Evolutionary conservation across 352 stramenopile species (phyloP).

Genomic region (Pythium brachiatum): DNA sequence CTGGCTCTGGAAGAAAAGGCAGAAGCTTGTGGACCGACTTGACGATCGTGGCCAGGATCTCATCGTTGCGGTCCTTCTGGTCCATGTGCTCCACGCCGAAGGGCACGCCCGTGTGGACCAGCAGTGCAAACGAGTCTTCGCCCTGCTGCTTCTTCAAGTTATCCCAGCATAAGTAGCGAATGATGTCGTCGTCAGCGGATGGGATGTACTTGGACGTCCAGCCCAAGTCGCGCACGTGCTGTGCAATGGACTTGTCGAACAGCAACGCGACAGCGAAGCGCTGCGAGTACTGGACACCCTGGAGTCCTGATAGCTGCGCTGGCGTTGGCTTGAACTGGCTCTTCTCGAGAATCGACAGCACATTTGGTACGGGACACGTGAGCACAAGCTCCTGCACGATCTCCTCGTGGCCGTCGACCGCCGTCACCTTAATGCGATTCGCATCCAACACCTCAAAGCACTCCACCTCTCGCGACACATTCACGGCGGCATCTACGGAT

Average conservation of each 20-base stretch:
- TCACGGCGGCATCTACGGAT: slow-evolving; percentile 35
- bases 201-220: slow-evolving; percentile 71
- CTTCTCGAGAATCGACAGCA: slow-evolving; percentile 55
- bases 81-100: slow-evolving; percentile 66
- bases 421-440: slow-evolving; percentile 43
- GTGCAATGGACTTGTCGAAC: slow-evolving; percentile 44
- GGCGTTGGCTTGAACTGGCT: slow-evolving; percentile 35
- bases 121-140: slow-evolving; percentile 27
- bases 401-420: slow-evolving; percentile 38
- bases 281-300: slow-evolving; percentile 60
- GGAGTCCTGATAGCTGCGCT: slow-evolving; percentile 33
- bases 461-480: slow-evolving; percentile 43
- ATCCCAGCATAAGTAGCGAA: slow-evolving; percentile 81
- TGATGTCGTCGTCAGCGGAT: slow-evolving; percentile 48
- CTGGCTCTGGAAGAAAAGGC: slow-evolving; percentile 45
- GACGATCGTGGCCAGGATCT: slow-evolving; percentile 51
- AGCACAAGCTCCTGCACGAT: slow-evolving; percentile 69
- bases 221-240: slow-evolving; percentile 37
- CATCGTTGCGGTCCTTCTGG: slow-evolving; percentile 43
- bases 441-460: slow-evolving; percentile 55
- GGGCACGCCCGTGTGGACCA: slow-evolving; percentile 66
- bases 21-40: slow-evolving; percentile 50
- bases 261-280: slow-evolving; percentile 64
- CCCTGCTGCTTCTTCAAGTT: slow-evolving; percentile 54
- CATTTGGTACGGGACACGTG: slow-evolving; percentile 60